These are phyloP conservation scores for Nigrospora oryzae DNA, from an alignment of 2,329 filamentous ascomycete genomes.

Conservation along the genomic window DNA sequence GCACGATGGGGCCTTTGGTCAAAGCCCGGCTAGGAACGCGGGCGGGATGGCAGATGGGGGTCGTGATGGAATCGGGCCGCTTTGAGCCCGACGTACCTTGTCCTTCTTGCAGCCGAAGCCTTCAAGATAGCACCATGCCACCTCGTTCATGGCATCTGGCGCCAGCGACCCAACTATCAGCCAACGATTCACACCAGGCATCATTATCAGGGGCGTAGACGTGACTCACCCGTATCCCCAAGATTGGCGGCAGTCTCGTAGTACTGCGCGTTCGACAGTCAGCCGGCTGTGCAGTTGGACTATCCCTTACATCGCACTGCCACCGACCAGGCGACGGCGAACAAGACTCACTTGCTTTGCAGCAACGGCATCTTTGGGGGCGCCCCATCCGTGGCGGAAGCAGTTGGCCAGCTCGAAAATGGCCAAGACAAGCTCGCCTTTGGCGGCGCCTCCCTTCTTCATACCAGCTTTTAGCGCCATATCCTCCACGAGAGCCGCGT, in stretches of 20 bases:
- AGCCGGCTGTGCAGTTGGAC: not conserved
- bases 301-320: no score
- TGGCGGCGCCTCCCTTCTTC: slow-evolving; percentile 88
- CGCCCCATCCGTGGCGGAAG: slow-evolving; percentile 92
- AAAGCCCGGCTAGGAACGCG: no score
- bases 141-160: slow-evolving; percentile 91
- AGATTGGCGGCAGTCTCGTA: slow-evolving; percentile 97
- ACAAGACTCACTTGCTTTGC: slow-evolving; percentile 56
- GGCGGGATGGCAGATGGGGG: slow-evolving; percentile 1
- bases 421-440: slow-evolving; percentile 90
- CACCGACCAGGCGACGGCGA: not conserved
- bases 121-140: slow-evolving; percentile 89
- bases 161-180: slow-evolving; percentile 9
- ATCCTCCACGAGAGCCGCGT: slow-evolving; percentile 80
- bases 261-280: slow-evolving; percentile 46
- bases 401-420: slow-evolving; percentile 93
- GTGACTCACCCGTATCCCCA: slow-evolving; percentile 65
- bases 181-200: not conserved
- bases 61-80: slow-evolving; percentile 3
- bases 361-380: slow-evolving; percentile 75
- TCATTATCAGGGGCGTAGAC: no score
- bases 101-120: slow-evolving; percentile 98
- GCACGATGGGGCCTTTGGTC: no score
- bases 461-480: slow-evolving; percentile 78
- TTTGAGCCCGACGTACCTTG: slow-evolving; percentile 63